A percentile compares a stretch with the other conserved stretches of the same genome.
Evolutionary conservation across 2,329 filamentous ascomycete genomes (phyloP).

Genomic region (Colletotrichum incanum): DNA sequence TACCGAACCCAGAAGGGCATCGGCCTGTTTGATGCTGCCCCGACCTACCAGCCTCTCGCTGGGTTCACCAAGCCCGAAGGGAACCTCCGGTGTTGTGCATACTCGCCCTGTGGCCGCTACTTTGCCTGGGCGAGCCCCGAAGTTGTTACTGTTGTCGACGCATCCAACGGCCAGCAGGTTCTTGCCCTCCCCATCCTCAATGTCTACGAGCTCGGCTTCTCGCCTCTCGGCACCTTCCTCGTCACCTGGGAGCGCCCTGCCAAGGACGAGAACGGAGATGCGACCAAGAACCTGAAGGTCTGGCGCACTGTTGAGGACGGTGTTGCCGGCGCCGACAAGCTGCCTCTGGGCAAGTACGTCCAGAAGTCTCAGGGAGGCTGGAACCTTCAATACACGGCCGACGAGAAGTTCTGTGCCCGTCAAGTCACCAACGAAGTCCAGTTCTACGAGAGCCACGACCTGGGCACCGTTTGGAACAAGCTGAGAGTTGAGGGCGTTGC

Average conservation of each 20-base stretch:
- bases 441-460: conserved; percentile 91
- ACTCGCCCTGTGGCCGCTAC: conserved; percentile 96
- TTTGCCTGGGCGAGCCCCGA: conserved; percentile 95
- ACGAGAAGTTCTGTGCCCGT: conserved; percentile 94
- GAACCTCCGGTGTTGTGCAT: conserved; percentile 93
- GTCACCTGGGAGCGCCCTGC: conserved; percentile 96
- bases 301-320: conserved; percentile 87
- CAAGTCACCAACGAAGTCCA: conserved; percentile 97
- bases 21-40: conserved; percentile 92
- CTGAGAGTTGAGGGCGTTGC: conserved; percentile 90
- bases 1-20: conserved; percentile 98
- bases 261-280: conserved; percentile 95
- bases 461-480: conserved; percentile 94
- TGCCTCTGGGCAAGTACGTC: conserved; percentile 89
- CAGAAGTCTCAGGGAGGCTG: conserved; percentile 96
- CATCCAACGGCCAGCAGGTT: conserved; percentile 81
- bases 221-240: conserved; percentile 90
- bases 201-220: conserved; percentile 96
- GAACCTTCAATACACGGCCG: conserved; percentile 96
- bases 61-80: conserved; percentile 92
- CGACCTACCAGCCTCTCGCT: conserved; percentile 86
- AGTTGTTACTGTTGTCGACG: conserved; percentile 87
- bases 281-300: conserved; percentile 96
- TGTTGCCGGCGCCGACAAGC: conserved; percentile 74
- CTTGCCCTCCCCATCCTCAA: conserved; percentile 84